A percentile compares a stretch with the other conserved stretches of the same genome.
Conservation (phyloP, 1,284 basidiomycete species). For the Mrakiaceae sp. region DNA sequence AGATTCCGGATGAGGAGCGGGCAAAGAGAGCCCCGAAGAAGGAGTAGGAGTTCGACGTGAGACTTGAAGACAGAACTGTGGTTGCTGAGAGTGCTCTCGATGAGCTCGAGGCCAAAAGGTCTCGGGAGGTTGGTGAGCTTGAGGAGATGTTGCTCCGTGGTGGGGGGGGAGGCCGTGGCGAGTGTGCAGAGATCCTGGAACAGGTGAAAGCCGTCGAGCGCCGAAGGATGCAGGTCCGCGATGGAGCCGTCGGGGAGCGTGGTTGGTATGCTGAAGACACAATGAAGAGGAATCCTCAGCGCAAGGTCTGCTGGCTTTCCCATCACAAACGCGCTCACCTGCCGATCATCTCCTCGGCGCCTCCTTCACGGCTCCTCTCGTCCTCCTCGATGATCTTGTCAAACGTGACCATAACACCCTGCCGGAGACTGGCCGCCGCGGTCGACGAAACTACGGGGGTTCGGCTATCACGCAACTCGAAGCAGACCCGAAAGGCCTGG, state of each 20-base stretch:
- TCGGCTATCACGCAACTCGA: slow-evolving; percentile 86
- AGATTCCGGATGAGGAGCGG: slow-evolving; percentile 76
- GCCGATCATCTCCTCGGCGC: too few relatives aligned
- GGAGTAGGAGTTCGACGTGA: slow-evolving; percentile 71
- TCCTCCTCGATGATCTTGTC: slow-evolving; percentile 86
- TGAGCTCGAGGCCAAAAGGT: slow-evolving; percentile 88
- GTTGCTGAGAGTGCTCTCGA: slow-evolving; percentile 93
- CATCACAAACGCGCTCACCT: too few relatives aligned
- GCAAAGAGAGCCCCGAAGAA: slow-evolving; percentile 77
- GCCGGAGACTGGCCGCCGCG: slow-evolving; percentile 88
- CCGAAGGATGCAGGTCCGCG: slow-evolving; percentile 59
- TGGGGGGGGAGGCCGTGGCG: slow-evolving; percentile 46
- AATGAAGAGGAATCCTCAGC: too few relatives aligned
- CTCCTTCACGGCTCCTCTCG: not conserved
- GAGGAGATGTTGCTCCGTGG: slow-evolving; percentile 58
- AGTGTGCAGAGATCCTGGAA: slow-evolving; percentile 84
- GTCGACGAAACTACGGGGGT: slow-evolving; percentile 95
- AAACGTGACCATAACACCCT: slow-evolving; percentile 94
- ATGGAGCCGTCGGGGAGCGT: slow-evolving; percentile 54
- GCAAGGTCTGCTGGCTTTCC: too few relatives aligned
- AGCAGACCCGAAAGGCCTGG: slow-evolving; percentile 79
- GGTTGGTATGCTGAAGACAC: slow-evolving; percentile 16
- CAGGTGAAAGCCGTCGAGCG: slow-evolving; percentile 73
- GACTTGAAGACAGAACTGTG: slow-evolving; percentile 79
- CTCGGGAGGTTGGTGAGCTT: slow-evolving; percentile 75